A percentile compares a stretch with the other conserved stretches of the same genome.
Conservation (phyloP, 1,284 basidiomycete species). For the Taiwanofungus camphoratus region DNA sequence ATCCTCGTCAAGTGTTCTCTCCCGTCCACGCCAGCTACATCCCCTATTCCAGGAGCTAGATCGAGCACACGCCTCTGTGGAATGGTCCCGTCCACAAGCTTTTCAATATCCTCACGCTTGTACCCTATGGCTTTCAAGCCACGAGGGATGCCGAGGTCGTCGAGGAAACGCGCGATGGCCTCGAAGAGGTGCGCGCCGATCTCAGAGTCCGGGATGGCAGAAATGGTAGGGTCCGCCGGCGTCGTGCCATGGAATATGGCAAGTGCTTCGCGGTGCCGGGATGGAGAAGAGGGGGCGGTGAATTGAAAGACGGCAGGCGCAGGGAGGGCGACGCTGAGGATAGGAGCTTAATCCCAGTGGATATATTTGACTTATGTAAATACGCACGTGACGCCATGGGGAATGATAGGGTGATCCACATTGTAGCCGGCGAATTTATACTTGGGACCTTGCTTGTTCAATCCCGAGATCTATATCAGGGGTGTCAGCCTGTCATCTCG, state of each 20-base stretch:
- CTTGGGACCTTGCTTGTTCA: conserved; percentile 91
- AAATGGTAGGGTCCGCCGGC: conserved; percentile 61
- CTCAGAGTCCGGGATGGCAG: conserved; percentile 74
- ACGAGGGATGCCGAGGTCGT: conserved; percentile 81
- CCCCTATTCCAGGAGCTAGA: conserved; percentile 79
- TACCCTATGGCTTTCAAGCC: conserved; percentile 88
- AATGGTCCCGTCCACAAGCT: conserved; percentile 80
- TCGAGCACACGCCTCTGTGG: conserved; percentile 87
- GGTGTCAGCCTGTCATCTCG: background rate
- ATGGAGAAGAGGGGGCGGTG: conserved; percentile 87
- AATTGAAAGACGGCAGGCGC: conserved; percentile 94
- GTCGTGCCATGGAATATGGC: conserved; percentile 75
- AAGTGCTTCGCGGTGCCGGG: conserved; percentile 85
- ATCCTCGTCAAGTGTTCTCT: conserved; percentile 73
- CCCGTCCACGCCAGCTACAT: conserved; percentile 75
- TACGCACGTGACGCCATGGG: conserved; percentile 77
- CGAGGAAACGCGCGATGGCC: conserved; percentile 88
- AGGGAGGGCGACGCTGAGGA: conserved; percentile 69
- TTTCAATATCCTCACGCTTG: conserved; percentile 53
- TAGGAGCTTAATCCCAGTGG: background rate
- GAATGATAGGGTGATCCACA: conserved; percentile 84
- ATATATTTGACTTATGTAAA: background rate
- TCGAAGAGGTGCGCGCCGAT: conserved; percentile 83
- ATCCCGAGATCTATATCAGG: conserved; percentile 76
- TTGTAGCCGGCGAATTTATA: conserved; percentile 85